These are phyloP conservation scores for Venturiaceae sp. DNA, from an alignment of 2,329 filamentous ascomycete species.

Conservation along the genomic window DNA sequence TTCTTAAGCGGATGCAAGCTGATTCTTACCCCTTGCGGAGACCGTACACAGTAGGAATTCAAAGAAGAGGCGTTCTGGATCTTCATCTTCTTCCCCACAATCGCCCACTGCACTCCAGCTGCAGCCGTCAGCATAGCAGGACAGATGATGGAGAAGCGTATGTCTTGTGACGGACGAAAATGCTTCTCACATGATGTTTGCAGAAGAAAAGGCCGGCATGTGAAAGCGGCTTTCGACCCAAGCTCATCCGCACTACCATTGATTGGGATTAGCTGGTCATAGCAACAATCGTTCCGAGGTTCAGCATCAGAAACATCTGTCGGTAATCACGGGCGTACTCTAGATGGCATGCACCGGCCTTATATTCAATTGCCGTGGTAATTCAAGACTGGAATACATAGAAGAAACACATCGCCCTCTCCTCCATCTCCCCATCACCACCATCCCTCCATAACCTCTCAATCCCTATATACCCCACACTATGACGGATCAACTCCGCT, in stretches of 20 bases:
- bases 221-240: neutral
- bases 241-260: neutral
- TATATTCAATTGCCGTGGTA: neutral
- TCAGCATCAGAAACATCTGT: neutral
- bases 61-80: too few species aligned
- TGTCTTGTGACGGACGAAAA: neutral
- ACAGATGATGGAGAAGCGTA: neutral
- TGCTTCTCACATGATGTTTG: neutral
- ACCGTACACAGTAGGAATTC: too few species aligned
- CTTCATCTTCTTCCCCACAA: neutral
- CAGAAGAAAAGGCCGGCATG: neutral
- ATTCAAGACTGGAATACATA: neutral
- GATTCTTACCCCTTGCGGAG: too few species aligned
- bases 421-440: neutral
- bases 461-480: neutral
- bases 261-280: neutral
- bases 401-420: neutral
- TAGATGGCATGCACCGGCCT: neutral
- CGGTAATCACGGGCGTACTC: neutral
- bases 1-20: too few species aligned
- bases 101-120: neutral
- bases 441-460: neutral
- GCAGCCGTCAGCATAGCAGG: neutral
- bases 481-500: constrained; percentile 47
- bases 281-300: neutral